phyloP scores from a whole-genome alignment of 2,329 filamentous ascomycete species.

The Epichloe uncinata region DNA sequence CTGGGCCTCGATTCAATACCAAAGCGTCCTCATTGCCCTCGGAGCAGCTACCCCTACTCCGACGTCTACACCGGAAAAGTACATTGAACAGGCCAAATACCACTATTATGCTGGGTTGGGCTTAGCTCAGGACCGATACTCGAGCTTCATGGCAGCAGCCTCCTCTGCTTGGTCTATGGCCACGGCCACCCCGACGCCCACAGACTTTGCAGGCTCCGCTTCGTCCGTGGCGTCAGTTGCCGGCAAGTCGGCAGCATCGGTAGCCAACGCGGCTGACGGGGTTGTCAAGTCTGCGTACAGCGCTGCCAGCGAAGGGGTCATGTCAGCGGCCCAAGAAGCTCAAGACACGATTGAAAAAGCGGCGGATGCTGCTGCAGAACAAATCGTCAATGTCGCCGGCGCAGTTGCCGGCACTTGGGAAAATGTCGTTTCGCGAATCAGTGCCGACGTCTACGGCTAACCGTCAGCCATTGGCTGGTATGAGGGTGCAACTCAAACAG shows the following conservation, averaged over 20 bases:
- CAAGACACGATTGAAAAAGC: constrained; percentile 26
- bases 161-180: constrained; percentile 52
- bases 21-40: constrained; percentile 51
- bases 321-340: constrained; percentile 24
- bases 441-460: constrained; percentile 55
- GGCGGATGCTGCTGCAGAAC: constrained; percentile 31
- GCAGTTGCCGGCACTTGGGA: constrained; percentile 28
- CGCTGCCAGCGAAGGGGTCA: constrained; percentile 28
- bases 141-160: constrained; percentile 58
- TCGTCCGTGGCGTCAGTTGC: constrained; percentile 38
- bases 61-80: constrained; percentile 40
- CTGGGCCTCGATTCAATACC: constrained; percentile 58
- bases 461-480: constrained; percentile 47
- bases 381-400: constrained; percentile 22
- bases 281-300: constrained; percentile 39
- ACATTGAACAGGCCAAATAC: constrained; percentile 46
- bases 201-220: constrained; percentile 32
- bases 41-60: constrained; percentile 41
- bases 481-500: constrained; percentile 31
- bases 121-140: constrained; percentile 65
- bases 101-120: constrained; percentile 70
- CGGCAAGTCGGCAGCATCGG: constrained; percentile 30
- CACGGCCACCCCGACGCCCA: constrained; percentile 47
- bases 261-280: constrained; percentile 33
- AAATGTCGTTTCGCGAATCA: constrained; percentile 44